A percentile compares a stretch with the other conserved stretches of the same genome.
These are phyloP conservation scores for Verbascum thapsus DNA, from an alignment of 257 asterid genomes.

Conservation along the genomic window DNA sequence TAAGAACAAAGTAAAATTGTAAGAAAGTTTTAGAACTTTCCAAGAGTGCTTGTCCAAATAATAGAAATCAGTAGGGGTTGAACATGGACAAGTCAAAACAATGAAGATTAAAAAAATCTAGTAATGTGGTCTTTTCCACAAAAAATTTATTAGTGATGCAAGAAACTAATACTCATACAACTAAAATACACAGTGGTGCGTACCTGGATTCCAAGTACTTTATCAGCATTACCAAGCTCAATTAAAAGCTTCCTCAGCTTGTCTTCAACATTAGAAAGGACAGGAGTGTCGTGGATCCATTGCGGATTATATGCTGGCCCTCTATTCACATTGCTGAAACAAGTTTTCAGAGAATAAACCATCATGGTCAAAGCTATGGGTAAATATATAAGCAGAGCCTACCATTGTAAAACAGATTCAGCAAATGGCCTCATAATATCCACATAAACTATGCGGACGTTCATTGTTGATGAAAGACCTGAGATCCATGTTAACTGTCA, in stretches of 20 bases:
- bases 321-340: slow-evolving; percentile 69
- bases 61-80: neutral
- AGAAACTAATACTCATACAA: neutral
- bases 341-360: slow-evolving; percentile 34
- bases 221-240: slow-evolving; percentile 83
- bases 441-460: slow-evolving; percentile 71
- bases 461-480: slow-evolving; percentile 95
- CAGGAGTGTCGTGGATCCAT: slow-evolving; percentile 83
- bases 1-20: neutral
- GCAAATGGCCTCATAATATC: slow-evolving; percentile 99
- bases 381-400: slow-evolving; percentile 35
- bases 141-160: neutral
- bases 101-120: neutral
- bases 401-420: slow-evolving; percentile 87
- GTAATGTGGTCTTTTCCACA: neutral
- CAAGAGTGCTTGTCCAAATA: neutral
- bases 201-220: slow-evolving; percentile 98
- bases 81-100: slow-evolving; percentile 12
- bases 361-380: slow-evolving; percentile 17
- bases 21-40: slow-evolving; percentile 1
- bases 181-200: slow-evolving; percentile 12
- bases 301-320: slow-evolving; percentile 65
- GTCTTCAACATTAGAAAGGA: slow-evolving; percentile 76
- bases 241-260: slow-evolving; percentile 80
- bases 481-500: slow-evolving; percentile 38